These are phyloP conservation scores for Fusarium xylarioides DNA, from an alignment of 2,329 filamentous ascomycete species.

Conservation along the genomic window DNA sequence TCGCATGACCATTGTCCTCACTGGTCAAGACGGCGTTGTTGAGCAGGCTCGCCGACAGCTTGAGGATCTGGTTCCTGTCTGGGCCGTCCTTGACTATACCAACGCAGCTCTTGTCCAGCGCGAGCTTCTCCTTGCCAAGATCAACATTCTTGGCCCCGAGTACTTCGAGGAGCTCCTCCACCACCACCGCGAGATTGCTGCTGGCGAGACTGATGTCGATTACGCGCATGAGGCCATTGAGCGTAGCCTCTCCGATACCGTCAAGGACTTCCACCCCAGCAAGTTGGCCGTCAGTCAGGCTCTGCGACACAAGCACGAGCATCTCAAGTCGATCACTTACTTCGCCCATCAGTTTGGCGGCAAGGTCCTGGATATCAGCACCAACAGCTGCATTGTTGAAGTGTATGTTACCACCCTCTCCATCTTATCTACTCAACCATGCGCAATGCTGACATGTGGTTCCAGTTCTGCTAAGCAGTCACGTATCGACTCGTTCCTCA, in stretches of 20 bases:
- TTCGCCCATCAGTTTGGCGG: constrained; percentile 97
- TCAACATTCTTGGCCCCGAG: constrained; percentile 95
- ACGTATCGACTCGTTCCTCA: constrained; percentile 97
- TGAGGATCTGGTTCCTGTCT: constrained; percentile 96
- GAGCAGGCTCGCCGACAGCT: constrained; percentile 96
- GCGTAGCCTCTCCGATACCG: constrained; percentile 56
- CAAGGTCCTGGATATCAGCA: constrained; percentile 97
- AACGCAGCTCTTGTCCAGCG: constrained; percentile 92
- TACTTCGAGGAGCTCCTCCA: constrained; percentile 97
- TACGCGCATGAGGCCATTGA: constrained; percentile 48
- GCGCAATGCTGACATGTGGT: constrained; percentile 36
- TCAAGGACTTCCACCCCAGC: constrained; percentile 86
- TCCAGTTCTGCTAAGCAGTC: constrained; percentile 86
- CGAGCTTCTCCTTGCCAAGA: constrained; percentile 92
- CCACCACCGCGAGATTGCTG: constrained; percentile 89
- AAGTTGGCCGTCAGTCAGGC: constrained; percentile 88
- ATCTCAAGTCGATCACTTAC: constrained; percentile 95
- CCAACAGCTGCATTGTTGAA: constrained; percentile 98
- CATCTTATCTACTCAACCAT: background rate
- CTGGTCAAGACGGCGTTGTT: constrained; percentile 94
- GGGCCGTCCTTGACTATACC: constrained; percentile 98
- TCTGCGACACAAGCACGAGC: constrained; percentile 95
- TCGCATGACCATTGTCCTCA: constrained; percentile 98
- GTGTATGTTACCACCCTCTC: constrained; percentile 68
- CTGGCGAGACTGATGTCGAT: constrained; percentile 59